Evolutionary conservation across 768 basidiomycete genomes (phyloP).

Genomic region (Agrocybe pediades): DNA sequence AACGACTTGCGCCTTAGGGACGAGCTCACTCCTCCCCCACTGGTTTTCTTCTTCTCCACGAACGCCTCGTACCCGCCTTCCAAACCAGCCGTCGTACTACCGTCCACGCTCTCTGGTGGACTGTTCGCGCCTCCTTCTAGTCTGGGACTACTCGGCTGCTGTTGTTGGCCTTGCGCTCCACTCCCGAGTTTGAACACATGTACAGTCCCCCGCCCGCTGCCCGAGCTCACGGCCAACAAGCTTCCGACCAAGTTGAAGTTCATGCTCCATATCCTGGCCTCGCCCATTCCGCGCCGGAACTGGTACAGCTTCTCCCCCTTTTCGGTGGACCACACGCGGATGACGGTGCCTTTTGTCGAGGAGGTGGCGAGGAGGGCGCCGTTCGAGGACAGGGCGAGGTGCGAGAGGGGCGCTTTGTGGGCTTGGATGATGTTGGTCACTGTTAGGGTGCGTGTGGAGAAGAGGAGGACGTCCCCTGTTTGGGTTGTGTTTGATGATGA

Average conservation of each 20-base stretch:
- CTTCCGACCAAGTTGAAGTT: constrained; percentile 82
- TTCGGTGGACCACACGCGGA: constrained; percentile 91
- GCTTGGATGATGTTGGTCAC: constrained; percentile 97
- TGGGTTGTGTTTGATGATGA: constrained; percentile 44
- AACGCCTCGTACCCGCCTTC: constrained; percentile 88
- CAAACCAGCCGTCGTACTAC: constrained; percentile 56
- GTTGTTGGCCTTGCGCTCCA: constrained; percentile 6
- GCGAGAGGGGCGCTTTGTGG: constrained; percentile 92
- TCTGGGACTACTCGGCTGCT: constrained; percentile 8
- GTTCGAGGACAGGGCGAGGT: constrained; percentile 79
- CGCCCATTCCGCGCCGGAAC: constrained; percentile 88
- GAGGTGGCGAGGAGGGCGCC: constrained; percentile 93
- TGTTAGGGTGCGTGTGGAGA: constrained; percentile 89
- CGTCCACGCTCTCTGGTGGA: constrained; percentile 68
- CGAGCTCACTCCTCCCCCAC: constrained; percentile 49
- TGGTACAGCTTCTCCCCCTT: constrained; percentile 94
- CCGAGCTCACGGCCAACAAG: constrained; percentile 87
- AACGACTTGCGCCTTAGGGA: constrained; percentile 69
- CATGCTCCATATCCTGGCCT: constrained; percentile 79
- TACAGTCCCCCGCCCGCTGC: constrained; percentile 93
- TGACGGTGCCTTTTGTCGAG: constrained; percentile 95
- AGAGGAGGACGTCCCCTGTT: constrained; percentile 89
- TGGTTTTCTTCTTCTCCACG: constrained; percentile 73
- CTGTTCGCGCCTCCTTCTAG: constrained; percentile 40
- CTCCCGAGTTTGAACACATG: constrained; percentile 89